Evolutionary conservation across 805 yeast genomes (phyloP).

Genomic region (Kregervanrija pseudodelftensis): DNA sequence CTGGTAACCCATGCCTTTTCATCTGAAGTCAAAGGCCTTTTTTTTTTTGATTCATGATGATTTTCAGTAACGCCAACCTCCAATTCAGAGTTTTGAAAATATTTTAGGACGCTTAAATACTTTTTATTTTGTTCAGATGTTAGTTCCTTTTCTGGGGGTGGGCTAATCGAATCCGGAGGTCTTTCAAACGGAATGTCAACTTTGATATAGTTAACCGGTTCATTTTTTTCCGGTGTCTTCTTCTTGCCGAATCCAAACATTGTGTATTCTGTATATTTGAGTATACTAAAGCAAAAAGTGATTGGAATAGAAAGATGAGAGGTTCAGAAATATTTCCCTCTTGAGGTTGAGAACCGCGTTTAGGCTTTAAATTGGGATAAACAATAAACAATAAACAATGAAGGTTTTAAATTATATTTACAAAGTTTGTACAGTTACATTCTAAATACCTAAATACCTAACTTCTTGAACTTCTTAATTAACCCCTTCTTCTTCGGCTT

Average conservation of each 20-base stretch:
- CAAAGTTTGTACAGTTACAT: not conserved
- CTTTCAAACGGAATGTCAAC: constrained; percentile 43
- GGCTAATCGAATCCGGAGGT: constrained; percentile 44
- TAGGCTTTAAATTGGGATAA: not conserved
- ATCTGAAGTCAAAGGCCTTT: constrained; percentile 31
- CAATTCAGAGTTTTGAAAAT: constrained; percentile 51
- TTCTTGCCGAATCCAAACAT: constrained; percentile 25
- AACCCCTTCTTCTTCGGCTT: constrained; percentile 17
- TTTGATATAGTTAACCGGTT: constrained; percentile 14
- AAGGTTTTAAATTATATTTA: not conserved
- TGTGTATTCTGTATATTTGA: not conserved
- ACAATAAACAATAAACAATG: too few species aligned
- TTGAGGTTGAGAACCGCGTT: not conserved
- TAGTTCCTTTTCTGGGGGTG: constrained; percentile 43
- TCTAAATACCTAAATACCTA: constrained; percentile 14
- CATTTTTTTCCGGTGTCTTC: constrained; percentile 13
- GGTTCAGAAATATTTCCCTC: not conserved
- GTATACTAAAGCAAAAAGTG: too few species aligned
- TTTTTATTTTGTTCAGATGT: constrained; percentile 49
- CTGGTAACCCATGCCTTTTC: constrained; percentile 92
- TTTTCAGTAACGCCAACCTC: constrained; percentile 45
- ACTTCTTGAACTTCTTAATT: constrained; percentile 18
- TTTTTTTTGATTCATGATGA: constrained; percentile 23
- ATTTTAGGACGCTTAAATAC: constrained; percentile 53
- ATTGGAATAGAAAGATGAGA: too few species aligned